Evolutionary conservation across 1,139 yeast genomes (phyloP).

Genomic region (Protomyces arabidopsidicola): DNA sequence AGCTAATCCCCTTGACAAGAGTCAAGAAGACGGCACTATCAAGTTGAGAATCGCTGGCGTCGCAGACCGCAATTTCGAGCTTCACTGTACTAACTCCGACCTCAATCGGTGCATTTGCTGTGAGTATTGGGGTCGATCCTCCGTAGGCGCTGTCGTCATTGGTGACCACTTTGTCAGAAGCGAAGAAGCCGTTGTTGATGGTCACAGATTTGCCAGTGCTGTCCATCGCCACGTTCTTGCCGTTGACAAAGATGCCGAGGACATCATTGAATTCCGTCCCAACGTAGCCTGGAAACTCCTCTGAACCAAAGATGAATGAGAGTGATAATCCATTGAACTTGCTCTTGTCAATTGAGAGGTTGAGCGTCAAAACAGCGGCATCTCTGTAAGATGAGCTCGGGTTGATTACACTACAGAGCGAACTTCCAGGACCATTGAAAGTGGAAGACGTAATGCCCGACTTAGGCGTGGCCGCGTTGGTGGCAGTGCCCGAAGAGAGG

Average conservation of each 20-base stretch:
- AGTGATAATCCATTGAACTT: neutral
- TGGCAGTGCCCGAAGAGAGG: neutral
- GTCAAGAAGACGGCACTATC: neutral
- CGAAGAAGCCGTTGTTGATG: conserved; percentile 3
- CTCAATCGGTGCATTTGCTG: neutral
- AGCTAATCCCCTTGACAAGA: neutral
- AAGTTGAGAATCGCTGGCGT: neutral
- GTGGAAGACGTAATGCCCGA: neutral
- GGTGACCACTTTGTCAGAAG: neutral
- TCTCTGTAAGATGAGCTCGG: neutral
- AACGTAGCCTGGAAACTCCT: neutral
- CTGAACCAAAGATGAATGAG: neutral
- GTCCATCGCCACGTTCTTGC: neutral
- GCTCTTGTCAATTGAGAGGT: neutral
- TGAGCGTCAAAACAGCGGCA: neutral
- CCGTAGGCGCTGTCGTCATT: neutral
- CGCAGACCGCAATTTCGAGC: neutral
- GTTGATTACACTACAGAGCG: neutral
- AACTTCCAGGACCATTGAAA: neutral
- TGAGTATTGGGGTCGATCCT: neutral
- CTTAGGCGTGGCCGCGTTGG: neutral
- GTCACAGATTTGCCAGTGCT: neutral
- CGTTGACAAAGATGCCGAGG: neutral
- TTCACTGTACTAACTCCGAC: neutral
- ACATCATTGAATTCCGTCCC: neutral